These are phyloP conservation scores for Mycena albidolilacea DNA, from an alignment of 768 basidiomycete species.

Conservation along the genomic window DNA sequence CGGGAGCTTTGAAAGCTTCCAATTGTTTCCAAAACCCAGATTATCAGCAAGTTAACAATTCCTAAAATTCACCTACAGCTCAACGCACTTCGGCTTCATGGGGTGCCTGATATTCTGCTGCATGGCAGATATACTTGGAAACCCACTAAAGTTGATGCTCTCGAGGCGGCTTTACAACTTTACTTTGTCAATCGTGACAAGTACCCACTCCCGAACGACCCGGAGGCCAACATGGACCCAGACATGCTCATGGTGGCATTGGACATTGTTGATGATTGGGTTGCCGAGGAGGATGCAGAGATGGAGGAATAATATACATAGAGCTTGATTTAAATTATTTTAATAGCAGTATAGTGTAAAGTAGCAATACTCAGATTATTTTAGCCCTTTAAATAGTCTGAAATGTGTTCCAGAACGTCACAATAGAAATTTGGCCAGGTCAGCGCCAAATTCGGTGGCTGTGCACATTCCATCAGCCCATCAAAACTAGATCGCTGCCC, in stretches of 20 bases:
- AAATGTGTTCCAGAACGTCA: too few relatives aligned
- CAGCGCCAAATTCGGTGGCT: too few relatives aligned
- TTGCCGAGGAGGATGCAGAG: slow-evolving; percentile 19
- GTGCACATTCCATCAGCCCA: too few relatives aligned
- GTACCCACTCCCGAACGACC: neutral
- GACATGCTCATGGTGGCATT: neutral
- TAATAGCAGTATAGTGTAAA: neutral
- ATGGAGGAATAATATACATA: slow-evolving; percentile 28
- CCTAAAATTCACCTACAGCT: neutral
- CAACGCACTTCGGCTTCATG: slow-evolving; percentile 13
- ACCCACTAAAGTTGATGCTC: neutral
- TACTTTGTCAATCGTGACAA: neutral
- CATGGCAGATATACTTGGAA: slow-evolving; percentile 16
- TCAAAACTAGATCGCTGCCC: too few relatives aligned
- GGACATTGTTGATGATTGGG: slow-evolving; percentile 12
- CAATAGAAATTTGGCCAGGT: too few relatives aligned
- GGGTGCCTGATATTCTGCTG: slow-evolving; percentile 16
- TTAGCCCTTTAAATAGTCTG: neutral
- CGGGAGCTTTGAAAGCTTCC: neutral
- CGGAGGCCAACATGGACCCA: neutral
- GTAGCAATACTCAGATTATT: neutral
- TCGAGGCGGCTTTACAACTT: slow-evolving; percentile 2
- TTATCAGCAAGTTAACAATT: neutral
- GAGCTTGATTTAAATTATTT: neutral
- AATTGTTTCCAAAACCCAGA: neutral